Evolutionary conservation across 495 filamentous ascomycete species (phyloP), one percentile per base, ranked within the genome.

Genomic region (Penicillium manginii): DNA sequence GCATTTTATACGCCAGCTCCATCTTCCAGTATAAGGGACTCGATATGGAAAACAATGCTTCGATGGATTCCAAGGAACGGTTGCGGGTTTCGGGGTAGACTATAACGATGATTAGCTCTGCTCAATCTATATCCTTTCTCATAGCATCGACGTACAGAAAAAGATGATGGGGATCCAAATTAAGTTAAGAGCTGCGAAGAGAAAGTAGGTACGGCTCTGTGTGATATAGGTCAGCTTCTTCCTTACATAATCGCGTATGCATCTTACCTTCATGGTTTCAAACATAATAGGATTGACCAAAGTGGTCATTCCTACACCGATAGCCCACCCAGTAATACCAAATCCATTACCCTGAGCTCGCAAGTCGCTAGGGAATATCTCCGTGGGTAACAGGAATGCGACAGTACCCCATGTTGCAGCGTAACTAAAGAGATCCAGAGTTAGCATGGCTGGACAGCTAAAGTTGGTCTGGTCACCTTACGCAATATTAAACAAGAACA

Each of bases 21-120:
- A 77, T 77, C 21, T 71, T 66, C 72, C 72, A 77, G 39, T 62
- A 58, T 42, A 75, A 77, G 11, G 71, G 71, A 53, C 67, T 74
- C 0, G 64, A 21, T 1, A 65, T 73, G 1, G 70, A 69, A 51
- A 87, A 85, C 33, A 86, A 73, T 3, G 75, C 72, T 23, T 85
- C 79, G 60, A 85, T 85, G 17, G 83, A 82, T 57, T 86, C 84
- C 8, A 87, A 67, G 18, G 73, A 79, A 6, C 83, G 77, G 49
- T 81, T 80, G 4, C 77, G 72, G 7, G 83, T 86, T 68, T 87
- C 84, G 0, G 84, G 84, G 61, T 82, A 86, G 66, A 87, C 68
- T 71, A 14, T 42, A 31, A 1, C 32, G 4, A 29, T 29, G 26
- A 29, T 15, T 22, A 11, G 47, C 61, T 55, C 65, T 57, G 1